Evolutionary conservation across 139 green algal species (phyloP).

Genomic region (Raphidocelis subcapitata): DNA sequence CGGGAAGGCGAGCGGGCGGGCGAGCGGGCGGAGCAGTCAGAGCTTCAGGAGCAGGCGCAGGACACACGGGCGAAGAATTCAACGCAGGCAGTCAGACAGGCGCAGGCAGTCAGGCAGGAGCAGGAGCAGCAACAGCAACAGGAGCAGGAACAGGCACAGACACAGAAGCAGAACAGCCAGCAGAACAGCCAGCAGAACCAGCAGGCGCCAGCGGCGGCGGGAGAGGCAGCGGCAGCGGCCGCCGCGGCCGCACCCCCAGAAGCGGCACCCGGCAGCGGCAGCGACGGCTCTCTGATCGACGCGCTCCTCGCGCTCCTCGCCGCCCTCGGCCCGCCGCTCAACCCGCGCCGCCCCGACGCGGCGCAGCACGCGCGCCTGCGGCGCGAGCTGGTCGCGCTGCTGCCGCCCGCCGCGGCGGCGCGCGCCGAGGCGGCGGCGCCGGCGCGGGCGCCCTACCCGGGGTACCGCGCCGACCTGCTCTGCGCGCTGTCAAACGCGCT

Average conservation of each 20-base stretch:
- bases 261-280: no score
- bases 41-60: conserved; percentile 20
- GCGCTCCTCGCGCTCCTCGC: conserved; percentile 1
- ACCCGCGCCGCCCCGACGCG: neutral
- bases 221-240: neutral
- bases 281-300: neutral
- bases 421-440: neutral
- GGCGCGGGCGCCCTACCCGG: conserved; percentile 47
- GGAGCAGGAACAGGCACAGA: neutral
- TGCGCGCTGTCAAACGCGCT: conserved; percentile 64
- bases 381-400: neutral
- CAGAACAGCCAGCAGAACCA: neutral
- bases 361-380: neutral
- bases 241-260: neutral
- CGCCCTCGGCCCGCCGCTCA: neutral
- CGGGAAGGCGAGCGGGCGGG: neutral
- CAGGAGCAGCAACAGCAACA: conserved; percentile 8
- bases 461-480: conserved; percentile 75
- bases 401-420: neutral
- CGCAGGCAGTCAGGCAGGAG: neutral
- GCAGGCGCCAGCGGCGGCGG: neutral
- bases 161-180: neutral
- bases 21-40: conserved; percentile 32
- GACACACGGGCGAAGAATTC: neutral
- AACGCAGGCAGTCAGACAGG: neutral